Evolutionary conservation across 768 basidiomycete genomes (phyloP), one percentile per base, ranked within the genome.

Genomic region (Collybiopsis confluens): DNA sequence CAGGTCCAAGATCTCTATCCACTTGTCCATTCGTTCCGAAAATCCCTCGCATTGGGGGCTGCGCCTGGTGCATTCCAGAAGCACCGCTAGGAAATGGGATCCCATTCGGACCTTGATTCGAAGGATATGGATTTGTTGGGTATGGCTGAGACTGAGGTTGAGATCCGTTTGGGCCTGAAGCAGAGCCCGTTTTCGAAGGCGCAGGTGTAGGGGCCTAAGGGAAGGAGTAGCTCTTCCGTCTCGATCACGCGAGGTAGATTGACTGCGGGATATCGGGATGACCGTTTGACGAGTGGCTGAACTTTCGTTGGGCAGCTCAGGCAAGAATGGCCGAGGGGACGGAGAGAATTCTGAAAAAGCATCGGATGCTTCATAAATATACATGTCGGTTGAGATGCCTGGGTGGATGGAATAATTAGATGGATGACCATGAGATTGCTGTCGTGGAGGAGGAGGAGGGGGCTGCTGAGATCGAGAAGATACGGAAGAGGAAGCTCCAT

Each of bases 341-440:
- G 51, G 41, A 30, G 52, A 53, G 24, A 33, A 53, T 45, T 53
- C 52, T 8, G 52, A 53, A 45, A 24, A 37, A 7, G 28, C 33
- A 45, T 53, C 52, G 43, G 52, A 53, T 11, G 52, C 52, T 45
- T 53, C 52, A 35, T 53, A 53, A 7, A 53, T 53, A 40, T 53
- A 53, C 43, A 42, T 53, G 21, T 53, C 52, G 4, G 16, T 53
- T 18, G 42, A 36, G 20, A 35, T 37, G n/a, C 52, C 41, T 21
- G 42, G 42, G 23, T 53, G 41, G 16, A 53, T 53, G 23, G 27
- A 53, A 37, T 28, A 53, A 28, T 52, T 52, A 21, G 44, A 45
- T 26, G 44, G 24, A 28, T 23, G 47, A 37, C 33, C 21, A 9
- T 48, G 47, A 13, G 24, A 18, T 30, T 35, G 47, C 35, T 37